phyloP scores from a whole-genome alignment of 306 rosid genomes.

The Echinosophora koreensis region DNA sequence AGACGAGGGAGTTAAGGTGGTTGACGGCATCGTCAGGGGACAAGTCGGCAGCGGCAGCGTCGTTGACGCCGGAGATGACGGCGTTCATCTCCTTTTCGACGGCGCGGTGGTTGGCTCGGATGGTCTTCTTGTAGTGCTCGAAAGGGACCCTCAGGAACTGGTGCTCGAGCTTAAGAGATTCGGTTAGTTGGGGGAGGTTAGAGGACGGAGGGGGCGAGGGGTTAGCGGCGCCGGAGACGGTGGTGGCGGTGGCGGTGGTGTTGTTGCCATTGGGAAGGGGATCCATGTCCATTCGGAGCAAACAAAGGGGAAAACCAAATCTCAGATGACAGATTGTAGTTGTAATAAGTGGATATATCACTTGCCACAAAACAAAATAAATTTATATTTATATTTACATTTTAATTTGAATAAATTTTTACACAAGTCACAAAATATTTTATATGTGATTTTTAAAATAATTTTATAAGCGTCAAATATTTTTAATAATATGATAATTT shows the following conservation, averaged over 20 bases:
- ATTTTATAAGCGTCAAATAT: too few species aligned
- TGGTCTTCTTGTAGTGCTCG: constrained; percentile 95
- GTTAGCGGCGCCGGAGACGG: constrained; percentile 44
- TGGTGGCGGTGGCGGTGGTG: constrained; percentile 14
- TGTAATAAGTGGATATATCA: not conserved
- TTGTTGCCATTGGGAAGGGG: constrained; percentile 55
- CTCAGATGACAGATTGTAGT: constrained; percentile 38
- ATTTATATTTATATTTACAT: too few species aligned
- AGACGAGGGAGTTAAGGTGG: constrained; percentile 86
- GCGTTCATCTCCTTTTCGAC: constrained; percentile 85
- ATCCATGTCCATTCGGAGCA: constrained; percentile 70
- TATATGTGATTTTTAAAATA: too few species aligned
- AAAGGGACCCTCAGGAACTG: constrained; percentile 97
- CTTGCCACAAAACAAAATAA: not conserved
- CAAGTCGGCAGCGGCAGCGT: constrained; percentile 59
- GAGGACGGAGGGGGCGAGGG: constrained; percentile 52
- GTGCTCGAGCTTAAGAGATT: constrained; percentile 89
- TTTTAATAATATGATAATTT: too few species aligned
- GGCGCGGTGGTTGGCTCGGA: constrained; percentile 88
- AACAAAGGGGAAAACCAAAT: constrained; percentile 36
- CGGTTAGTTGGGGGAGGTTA: constrained; percentile 64
- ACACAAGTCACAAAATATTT: too few species aligned
- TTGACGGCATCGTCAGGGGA: constrained; percentile 72
- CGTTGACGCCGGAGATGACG: constrained; percentile 71
- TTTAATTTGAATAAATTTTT: too few species aligned